A percentile compares a stretch with the other conserved stretches of the same genome.
Conservation (phyloP, 192 early-diverging fungal species). For the Phycomyces blakesleeanus region DNA sequence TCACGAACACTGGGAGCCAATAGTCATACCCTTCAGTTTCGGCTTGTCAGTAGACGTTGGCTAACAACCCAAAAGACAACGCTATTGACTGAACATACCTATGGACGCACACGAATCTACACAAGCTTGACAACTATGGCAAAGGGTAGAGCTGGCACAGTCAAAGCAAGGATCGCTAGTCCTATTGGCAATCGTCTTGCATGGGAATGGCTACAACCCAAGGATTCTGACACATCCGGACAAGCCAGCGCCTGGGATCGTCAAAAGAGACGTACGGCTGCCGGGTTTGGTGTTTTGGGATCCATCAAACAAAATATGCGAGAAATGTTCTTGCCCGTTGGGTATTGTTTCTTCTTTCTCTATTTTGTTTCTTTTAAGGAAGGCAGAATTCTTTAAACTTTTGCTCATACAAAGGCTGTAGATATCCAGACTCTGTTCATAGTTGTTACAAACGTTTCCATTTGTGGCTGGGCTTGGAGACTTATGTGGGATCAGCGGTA, state of each 20-base stretch:
- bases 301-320: conserved; percentile 39
- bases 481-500: conserved; percentile 58
- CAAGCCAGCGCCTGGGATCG: conserved; percentile 5
- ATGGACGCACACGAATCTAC: conserved; percentile 41
- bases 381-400: not conserved
- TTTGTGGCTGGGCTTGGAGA: conserved; percentile 58
- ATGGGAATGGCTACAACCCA: conserved; percentile 39
- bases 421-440: conserved; percentile 61
- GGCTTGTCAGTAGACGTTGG: not conserved
- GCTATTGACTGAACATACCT: conserved; percentile 38
- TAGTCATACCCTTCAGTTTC: not conserved
- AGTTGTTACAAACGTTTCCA: conserved; percentile 54
- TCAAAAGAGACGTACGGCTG: conserved; percentile 6
- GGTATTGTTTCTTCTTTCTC: conserved; percentile 17
- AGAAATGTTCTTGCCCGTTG: conserved; percentile 57
- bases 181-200: conserved; percentile 29
- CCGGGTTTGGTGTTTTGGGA: conserved; percentile 10
- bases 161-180: conserved; percentile 26
- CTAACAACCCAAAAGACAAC: conserved; percentile 7
- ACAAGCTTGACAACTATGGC: conserved; percentile 37
- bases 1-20: not conserved
- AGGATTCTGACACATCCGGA: not conserved
- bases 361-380: not conserved
- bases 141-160: conserved; percentile 29
- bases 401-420: conserved; percentile 6